These are phyloP conservation scores for Pseudoscleropodium purum DNA, from an alignment of 225 moss, liverwort and hornwort genomes.

Conservation along the genomic window DNA sequence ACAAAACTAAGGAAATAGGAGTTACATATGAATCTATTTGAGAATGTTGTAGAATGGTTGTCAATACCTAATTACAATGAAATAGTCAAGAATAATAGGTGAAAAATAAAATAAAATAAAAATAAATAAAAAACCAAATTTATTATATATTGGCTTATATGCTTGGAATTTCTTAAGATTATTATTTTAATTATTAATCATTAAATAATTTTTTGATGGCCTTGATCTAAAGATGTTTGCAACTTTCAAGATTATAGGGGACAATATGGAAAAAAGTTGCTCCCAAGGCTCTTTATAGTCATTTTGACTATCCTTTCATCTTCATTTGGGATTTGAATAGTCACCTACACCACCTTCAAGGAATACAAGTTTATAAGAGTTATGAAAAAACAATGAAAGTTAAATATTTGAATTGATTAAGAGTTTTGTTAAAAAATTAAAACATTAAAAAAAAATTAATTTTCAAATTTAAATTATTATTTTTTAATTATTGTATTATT, in stretches of 20 bases:
- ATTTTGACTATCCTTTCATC: not conserved
- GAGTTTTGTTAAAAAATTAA: not conserved
- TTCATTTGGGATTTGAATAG: not conserved
- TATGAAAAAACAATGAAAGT: not conserved
- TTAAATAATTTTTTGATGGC: not conserved
- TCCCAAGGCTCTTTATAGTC: not conserved
- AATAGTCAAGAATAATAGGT: not conserved
- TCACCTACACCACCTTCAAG: not conserved
- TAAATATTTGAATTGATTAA: no score
- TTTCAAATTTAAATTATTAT: no score
- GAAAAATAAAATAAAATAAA: not conserved
- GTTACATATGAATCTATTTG: not conserved
- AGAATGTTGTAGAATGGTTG: not conserved
- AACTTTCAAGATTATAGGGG: not conserved
- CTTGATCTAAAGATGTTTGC: not conserved
- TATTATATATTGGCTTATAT: not conserved
- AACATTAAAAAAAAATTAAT: not conserved
- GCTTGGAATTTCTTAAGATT: not conserved
- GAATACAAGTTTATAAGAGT: not conserved
- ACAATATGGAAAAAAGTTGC: accelerated
- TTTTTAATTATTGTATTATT: not conserved
- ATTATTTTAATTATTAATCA: not conserved
- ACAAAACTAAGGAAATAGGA: not conserved
- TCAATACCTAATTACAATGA: not conserved
- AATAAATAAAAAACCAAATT: no score